These are phyloP conservation scores for Pleurotus cornucopiae DNA, from an alignment of 768 basidiomycete genomes.

Conservation along the genomic window DNA sequence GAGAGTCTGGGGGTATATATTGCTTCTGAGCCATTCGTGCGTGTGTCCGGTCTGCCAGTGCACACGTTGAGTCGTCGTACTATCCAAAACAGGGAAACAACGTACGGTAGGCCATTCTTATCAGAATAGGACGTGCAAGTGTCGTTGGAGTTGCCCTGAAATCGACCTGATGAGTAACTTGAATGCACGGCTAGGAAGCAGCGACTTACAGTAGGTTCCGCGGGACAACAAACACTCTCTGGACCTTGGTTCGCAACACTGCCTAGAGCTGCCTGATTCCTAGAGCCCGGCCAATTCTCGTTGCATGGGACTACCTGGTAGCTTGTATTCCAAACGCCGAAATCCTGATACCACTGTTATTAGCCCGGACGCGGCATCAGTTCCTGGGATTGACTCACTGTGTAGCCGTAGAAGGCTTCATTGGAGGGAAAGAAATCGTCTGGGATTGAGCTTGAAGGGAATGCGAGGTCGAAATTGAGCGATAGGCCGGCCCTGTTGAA, in stretches of 20 bases:
- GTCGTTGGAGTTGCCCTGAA: slow-evolving; percentile 37
- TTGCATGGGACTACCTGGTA: slow-evolving; percentile 65
- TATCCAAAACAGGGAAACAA: slow-evolving; percentile 10
- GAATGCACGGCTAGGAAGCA: background rate
- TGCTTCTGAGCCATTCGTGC: slow-evolving; percentile 17
- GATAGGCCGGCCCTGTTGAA: slow-evolving; percentile 58
- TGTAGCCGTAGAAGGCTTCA: slow-evolving; percentile 47
- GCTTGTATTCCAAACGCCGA: slow-evolving; percentile 82
- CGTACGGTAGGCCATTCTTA: slow-evolving; percentile 59
- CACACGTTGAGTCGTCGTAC: background rate
- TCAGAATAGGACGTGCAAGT: slow-evolving; percentile 75
- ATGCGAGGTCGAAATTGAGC: slow-evolving; percentile 83
- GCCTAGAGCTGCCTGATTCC: slow-evolving; percentile 59
- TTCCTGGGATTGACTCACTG: background rate
- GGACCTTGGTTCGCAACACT: slow-evolving; percentile 54
- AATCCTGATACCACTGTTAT: slow-evolving; percentile 46
- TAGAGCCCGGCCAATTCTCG: slow-evolving; percentile 59
- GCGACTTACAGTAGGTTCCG: slow-evolving; percentile 51
- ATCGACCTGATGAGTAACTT: no score
- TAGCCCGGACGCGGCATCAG: background rate
- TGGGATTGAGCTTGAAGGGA: slow-evolving; percentile 68
- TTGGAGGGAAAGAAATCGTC: slow-evolving; percentile 74
- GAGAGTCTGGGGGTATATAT: slow-evolving; percentile 11
- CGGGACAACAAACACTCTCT: slow-evolving; percentile 67
- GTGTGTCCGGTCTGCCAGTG: slow-evolving; percentile 34